Percentiles rank a stretch among this genome's conserved stretches.
Evolutionary conservation across 139 green algal genomes (phyloP).

Genomic region (Haematococcus sp.): DNA sequence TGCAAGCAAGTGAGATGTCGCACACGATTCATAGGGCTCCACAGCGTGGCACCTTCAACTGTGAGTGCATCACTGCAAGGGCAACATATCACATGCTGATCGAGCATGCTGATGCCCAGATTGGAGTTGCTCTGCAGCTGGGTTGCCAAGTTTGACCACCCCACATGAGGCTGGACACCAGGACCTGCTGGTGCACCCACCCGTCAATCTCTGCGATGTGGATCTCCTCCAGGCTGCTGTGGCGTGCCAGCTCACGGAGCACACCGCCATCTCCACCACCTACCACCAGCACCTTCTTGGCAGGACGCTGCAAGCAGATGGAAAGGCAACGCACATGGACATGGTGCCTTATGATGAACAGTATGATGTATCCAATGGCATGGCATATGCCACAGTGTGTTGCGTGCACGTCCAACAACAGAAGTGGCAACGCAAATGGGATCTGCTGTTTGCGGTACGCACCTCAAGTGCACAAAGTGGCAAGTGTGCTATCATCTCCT

Average conservation of each 20-base stretch:
- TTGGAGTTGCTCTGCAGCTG: background rate
- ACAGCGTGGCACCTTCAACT: background rate
- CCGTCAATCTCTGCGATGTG: constrained; percentile 97
- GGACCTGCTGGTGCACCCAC: too few species aligned
- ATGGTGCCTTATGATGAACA: background rate
- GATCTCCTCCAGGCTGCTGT: constrained; percentile 75
- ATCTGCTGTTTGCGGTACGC: too few species aligned
- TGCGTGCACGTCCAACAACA: too few species aligned
- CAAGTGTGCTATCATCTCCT: constrained; percentile 98
- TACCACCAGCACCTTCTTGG: constrained; percentile 85
- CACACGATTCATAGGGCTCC: background rate
- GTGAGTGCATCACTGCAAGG: background rate
- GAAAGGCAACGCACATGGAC: background rate
- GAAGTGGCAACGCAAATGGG: too few species aligned
- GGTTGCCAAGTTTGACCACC: background rate
- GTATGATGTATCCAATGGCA: background rate
- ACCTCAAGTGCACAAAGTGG: constrained; percentile 83
- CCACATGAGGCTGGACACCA: too few species aligned
- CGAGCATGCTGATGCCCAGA: background rate
- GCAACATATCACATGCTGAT: background rate
- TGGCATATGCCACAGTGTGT: too few species aligned
- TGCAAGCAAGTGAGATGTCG: constrained; percentile 24
- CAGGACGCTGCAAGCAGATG: constrained; percentile 31
- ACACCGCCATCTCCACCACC: constrained; percentile 97
- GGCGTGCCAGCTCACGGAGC: constrained; percentile 82